Conservation (phyloP, 2,329 filamentous ascomycete genomes). For the Alternaria viburni region DNA sequence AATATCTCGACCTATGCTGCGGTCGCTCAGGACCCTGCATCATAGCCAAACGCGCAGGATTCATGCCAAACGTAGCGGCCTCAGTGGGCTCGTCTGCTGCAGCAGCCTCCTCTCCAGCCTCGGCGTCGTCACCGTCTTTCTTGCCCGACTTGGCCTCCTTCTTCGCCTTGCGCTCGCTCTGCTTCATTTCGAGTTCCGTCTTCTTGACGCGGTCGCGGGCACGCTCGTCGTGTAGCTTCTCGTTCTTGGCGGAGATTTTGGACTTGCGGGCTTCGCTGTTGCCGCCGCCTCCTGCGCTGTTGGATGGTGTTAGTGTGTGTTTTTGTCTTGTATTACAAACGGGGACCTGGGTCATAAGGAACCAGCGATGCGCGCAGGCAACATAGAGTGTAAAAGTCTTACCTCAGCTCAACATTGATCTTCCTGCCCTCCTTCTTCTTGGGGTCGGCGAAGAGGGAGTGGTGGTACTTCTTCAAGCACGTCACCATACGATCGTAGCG, state of each 20-base stretch:
- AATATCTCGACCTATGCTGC: constrained; percentile 29
- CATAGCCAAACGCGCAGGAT: constrained; percentile 47
- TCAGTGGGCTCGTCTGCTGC: constrained; percentile 20
- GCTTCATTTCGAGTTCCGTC: constrained; percentile 49
- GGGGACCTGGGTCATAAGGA: too few species aligned
- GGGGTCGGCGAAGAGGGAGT: constrained; percentile 73
- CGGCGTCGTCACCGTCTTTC: constrained; percentile 17
- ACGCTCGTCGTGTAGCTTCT: constrained; percentile 76
- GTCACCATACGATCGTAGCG: constrained; percentile 90
- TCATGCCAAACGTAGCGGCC: constrained; percentile 40
- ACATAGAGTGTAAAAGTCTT: constrained; percentile 4
- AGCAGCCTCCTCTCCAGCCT: constrained; percentile 17
- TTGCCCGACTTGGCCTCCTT: constrained; percentile 38
- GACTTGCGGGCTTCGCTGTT: constrained; percentile 74
- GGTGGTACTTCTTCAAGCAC: constrained; percentile 88
- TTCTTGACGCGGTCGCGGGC: constrained; percentile 58
- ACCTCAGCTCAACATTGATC: constrained; percentile 94
- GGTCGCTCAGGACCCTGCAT: constrained; percentile 32
- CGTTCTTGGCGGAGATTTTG: constrained; percentile 86
- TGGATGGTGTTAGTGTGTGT: constrained; percentile 12
- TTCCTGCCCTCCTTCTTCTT: constrained; percentile 66
- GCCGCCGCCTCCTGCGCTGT: constrained; percentile 81
- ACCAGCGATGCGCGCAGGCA: background rate
- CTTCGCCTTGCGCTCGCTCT: constrained; percentile 50
- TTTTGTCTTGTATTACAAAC: background rate